A percentile compares a stretch with the other conserved stretches of the same genome.
Conservation (phyloP, 202 grass and related monocot species). For the Digitaria exilis region DNA sequence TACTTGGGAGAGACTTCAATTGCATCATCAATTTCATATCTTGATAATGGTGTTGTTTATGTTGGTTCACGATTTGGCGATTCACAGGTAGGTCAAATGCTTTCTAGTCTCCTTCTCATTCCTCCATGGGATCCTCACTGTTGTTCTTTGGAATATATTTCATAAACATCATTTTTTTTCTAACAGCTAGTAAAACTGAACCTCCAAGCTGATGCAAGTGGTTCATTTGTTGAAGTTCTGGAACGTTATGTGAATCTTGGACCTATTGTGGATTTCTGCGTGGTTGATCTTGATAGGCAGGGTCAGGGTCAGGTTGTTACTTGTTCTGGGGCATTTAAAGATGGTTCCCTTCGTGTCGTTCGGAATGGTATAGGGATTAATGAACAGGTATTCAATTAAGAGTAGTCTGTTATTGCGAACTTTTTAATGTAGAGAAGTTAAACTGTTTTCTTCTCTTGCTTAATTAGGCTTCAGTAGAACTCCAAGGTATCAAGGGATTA, state of each 20-base stretch:
- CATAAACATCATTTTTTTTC: constrained; percentile 16
- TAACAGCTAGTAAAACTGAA: constrained; percentile 92
- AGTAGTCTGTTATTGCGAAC: not conserved
- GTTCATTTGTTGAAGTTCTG: constrained; percentile 94
- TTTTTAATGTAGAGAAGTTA: constrained; percentile 13
- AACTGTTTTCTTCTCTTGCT: constrained; percentile 23
- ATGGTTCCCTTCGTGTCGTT: constrained; percentile 94
- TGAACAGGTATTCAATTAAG: constrained; percentile 72
- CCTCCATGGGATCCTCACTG: constrained; percentile 1
- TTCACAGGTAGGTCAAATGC: constrained; percentile 75
- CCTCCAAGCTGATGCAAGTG: constrained; percentile 86
- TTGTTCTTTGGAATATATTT: constrained; percentile 17
- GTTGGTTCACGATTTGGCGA: constrained; percentile 96
- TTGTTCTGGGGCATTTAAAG: constrained; percentile 97
- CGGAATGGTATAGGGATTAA: constrained; percentile 95
- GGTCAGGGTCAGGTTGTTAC: constrained; percentile 96
- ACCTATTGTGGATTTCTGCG: constrained; percentile 96
- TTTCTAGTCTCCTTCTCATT: not conserved
- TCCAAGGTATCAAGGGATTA: constrained; percentile 98
- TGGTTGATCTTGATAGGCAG: constrained; percentile 98
- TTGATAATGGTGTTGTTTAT: constrained; percentile 97
- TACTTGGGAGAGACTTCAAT: constrained; percentile 92
- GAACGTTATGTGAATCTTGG: constrained; percentile 95
- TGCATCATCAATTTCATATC: constrained; percentile 95
- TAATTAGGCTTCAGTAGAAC: constrained; percentile 91